Percentiles rank a stretch among this genome's conserved stretches.
Evolutionary conservation across 192 early-diverging fungal species (phyloP).

Genomic region (Coemansia sp.): DNA sequence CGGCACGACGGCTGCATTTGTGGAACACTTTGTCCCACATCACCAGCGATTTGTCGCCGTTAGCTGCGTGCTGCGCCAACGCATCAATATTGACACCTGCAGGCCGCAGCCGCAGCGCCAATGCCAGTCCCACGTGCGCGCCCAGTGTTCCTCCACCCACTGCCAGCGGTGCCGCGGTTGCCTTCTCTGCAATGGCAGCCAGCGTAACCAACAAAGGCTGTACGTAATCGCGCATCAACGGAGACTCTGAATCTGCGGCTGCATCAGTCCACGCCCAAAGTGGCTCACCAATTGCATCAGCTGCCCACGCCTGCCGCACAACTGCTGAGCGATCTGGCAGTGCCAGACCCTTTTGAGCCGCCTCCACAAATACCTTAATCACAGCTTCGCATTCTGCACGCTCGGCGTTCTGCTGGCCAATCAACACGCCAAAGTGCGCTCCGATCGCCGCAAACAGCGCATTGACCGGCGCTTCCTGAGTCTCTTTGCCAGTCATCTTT

Average conservation of each 20-base stretch:
- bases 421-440: slow-evolving; percentile 57
- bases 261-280: slow-evolving; percentile 38
- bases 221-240: slow-evolving; percentile 27
- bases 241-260: neutral
- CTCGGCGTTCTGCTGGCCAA: slow-evolving; percentile 16
- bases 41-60: slow-evolving; percentile 69
- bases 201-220: slow-evolving; percentile 54
- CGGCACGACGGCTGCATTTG: slow-evolving; percentile 62
- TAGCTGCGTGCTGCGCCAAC: slow-evolving; percentile 31
- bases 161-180: slow-evolving; percentile 59
- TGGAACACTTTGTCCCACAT: slow-evolving; percentile 82
- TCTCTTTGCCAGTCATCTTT: slow-evolving; percentile 74
- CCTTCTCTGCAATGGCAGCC: slow-evolving; percentile 57
- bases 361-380: slow-evolving; percentile 40
- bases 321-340: slow-evolving; percentile 62
- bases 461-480: slow-evolving; percentile 66
- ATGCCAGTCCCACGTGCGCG: slow-evolving; percentile 62
- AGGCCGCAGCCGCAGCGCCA: slow-evolving; percentile 39
- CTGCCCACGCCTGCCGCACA: slow-evolving; percentile 66
- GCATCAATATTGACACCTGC: slow-evolving; percentile 25
- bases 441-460: slow-evolving; percentile 63
- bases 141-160: slow-evolving; percentile 62
- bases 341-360: slow-evolving; percentile 54
- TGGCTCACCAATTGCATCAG: slow-evolving; percentile 56
- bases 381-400: slow-evolving; percentile 36